phyloP scores from a whole-genome alignment of 2,329 filamentous ascomycete species.

The Alternaria angustiovoidea region DNA sequence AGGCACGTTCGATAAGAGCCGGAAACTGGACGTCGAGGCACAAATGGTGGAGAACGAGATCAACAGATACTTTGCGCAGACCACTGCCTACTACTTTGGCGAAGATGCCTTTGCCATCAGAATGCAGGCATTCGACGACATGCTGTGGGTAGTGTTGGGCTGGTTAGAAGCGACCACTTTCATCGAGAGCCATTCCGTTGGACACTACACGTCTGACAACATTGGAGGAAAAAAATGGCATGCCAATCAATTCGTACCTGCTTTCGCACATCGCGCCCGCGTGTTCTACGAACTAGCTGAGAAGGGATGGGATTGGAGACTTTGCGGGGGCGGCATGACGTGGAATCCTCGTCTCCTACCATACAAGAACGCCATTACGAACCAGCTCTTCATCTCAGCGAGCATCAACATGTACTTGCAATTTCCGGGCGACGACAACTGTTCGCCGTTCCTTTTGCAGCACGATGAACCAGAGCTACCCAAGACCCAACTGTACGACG shows the following conservation, averaged over 20 bases:
- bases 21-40: slow-evolving; percentile 45
- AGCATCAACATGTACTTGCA: slow-evolving; percentile 89
- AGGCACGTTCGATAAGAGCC: slow-evolving; percentile 36
- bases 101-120: slow-evolving; percentile 80
- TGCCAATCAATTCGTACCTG: slow-evolving; percentile 75
- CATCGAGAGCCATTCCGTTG: slow-evolving; percentile 70
- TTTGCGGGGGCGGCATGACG: slow-evolving; percentile 88
- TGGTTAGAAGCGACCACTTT: slow-evolving; percentile 88
- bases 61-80: slow-evolving; percentile 80
- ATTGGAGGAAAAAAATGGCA: slow-evolving; percentile 65
- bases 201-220: slow-evolving; percentile 62
- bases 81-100: slow-evolving; percentile 82
- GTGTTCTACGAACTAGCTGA: slow-evolving; percentile 85
- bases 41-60: slow-evolving; percentile 77
- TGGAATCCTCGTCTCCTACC: slow-evolving; percentile 80
- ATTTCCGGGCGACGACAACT: slow-evolving; percentile 81
- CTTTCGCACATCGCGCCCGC: slow-evolving; percentile 83
- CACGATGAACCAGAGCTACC: slow-evolving; percentile 21
- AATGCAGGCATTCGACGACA: slow-evolving; percentile 87
- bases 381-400: slow-evolving; percentile 85
- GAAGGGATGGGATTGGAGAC: slow-evolving; percentile 79
- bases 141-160: slow-evolving; percentile 91
- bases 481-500: slow-evolving; percentile 11
- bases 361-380: slow-evolving; percentile 97
- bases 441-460: slow-evolving; percentile 68